Evolutionary conservation across 129 eudicot species (phyloP), one percentile per base, ranked within the genome.

Genomic region (Flaveria trinervia): DNA sequence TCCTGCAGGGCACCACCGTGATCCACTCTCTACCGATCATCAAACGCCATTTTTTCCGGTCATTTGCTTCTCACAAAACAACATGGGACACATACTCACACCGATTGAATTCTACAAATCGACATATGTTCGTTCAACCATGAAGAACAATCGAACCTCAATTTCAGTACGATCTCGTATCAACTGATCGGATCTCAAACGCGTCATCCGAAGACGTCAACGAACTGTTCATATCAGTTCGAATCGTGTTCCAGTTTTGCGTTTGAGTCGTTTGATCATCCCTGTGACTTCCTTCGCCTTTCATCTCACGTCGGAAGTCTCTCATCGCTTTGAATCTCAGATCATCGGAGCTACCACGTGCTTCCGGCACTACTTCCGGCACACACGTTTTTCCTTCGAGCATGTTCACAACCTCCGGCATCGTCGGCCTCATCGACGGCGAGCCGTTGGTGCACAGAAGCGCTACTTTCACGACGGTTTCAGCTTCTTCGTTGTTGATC

Each of bases 381-480:
- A 92, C 79, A 9, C 50, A 68, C 48, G 84, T 80, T 78, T 78
- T 76, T 30, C 97, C 95, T 11, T 87, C 89, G 11, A 92, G 92
- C 97, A 92, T 92, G 20, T 55, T 79, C 33, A 85, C 92, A 4
- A 92, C 97, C 77, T 89, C 92, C 0, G 95, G 74, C 97, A 92
- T 92, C 4, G 85, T 82, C 18, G 97, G 97, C 83, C 97, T 85
- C 16, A 92, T 68, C 1, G 90, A 79, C 0, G 92, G 86, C 45
- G 97, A 83, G 46, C 80, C 88, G 41, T 84, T 89, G 0, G 96
- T 89, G 82, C 96, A 92, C 66, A 87, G 50, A 59, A 92, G 86
- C 10, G 90, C 89, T 20, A 89, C 75, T 78, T 84, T 92, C 73
- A 88, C 86, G 51, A 88, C 69, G 39, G 82, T 86, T 66, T 80